A percentile compares a stretch with the other conserved stretches of the same genome.
phyloP scores from a whole-genome alignment of 257 asterid species.

The Galeopsis tetrahit region DNA sequence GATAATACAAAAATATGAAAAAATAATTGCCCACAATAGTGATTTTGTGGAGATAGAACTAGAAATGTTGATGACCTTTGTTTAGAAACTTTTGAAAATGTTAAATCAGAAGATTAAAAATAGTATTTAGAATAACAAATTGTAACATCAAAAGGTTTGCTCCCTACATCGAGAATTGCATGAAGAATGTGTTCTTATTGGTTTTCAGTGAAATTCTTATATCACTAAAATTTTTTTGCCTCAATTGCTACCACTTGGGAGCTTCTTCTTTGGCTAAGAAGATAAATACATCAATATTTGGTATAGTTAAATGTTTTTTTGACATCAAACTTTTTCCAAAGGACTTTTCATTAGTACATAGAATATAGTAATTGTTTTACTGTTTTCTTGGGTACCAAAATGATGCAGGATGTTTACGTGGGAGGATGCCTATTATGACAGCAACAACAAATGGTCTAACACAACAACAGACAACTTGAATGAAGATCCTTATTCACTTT shows the following conservation, averaged over 20 bases:
- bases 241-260: conserved; percentile 18
- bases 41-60: background rate
- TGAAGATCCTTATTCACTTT: conserved; percentile 60
- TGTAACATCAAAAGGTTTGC: background rate
- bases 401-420: conserved; percentile 80
- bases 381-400: conserved; percentile 30
- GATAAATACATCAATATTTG: conserved; percentile 22
- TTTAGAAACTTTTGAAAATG: conserved; percentile 21
- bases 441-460: conserved; percentile 42
- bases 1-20: background rate
- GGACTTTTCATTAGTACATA: conserved; percentile 18
- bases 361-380: conserved; percentile 15
- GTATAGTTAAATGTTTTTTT: conserved; percentile 4
- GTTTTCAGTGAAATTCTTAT: conserved; percentile 4
- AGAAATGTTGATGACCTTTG: background rate
- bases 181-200: background rate
- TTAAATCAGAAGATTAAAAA: conserved; percentile 5
- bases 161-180: background rate
- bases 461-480: conserved; percentile 45
- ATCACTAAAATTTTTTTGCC: background rate
- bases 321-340: background rate
- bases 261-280: conserved; percentile 9
- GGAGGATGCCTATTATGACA: conserved; percentile 84
- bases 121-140: background rate
- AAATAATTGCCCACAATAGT: background rate